Base-by-base conservation (phyloP, 2,329 filamentous ascomycete genomes). In the Thermochaetoides dissita region DNA sequence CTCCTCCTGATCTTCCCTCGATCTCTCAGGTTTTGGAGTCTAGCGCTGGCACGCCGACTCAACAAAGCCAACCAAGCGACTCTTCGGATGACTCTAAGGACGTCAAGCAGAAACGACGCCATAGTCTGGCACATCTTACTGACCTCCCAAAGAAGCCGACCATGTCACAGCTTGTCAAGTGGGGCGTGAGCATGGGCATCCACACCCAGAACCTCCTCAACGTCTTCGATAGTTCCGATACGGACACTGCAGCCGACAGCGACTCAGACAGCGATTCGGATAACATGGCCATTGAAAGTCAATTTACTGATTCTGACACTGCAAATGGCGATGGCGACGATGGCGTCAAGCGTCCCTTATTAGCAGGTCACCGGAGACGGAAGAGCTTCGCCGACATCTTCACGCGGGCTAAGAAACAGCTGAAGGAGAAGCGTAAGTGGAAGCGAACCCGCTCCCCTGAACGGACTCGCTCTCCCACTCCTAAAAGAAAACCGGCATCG, bases 181-280 rank as follows among this genome's bases (percentile, higher is more conserved):
- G 83, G 38, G 79, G 79, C 3, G 68, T 84, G 17, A 83, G 68
- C 49, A 67, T 85, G 47, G 80, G 81, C 2, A 88, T 89, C 61
- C 79, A 79, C 49, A 87, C 84, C 3, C 81, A 87, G 49, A 76
- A 77, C 42, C 62, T 93, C 2, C 70, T 76, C 7, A 69, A 75
- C 43, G 70, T 81, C 8, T 64, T 84, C 4, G 64, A 63, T 30
- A 52, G 46, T 9, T 55, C 52, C 1, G 51, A 50, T 10, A 46
- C 48, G 7, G 50, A 53, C 6, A 37, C 40, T 7, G 51, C 43
- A 1, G 43, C 38, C 9, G 51, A 48, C 11, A 53, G 50, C 35
- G 52, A 55, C 12, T 51, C 50, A 39, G 51, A 52, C 8, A 52
- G 43, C 34, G 51, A 51, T 45, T 53, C 50, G 3, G 53, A 48